phyloP scores from a whole-genome alignment of 345 rosid genomes.

The Sisymbrium altissimum region DNA sequence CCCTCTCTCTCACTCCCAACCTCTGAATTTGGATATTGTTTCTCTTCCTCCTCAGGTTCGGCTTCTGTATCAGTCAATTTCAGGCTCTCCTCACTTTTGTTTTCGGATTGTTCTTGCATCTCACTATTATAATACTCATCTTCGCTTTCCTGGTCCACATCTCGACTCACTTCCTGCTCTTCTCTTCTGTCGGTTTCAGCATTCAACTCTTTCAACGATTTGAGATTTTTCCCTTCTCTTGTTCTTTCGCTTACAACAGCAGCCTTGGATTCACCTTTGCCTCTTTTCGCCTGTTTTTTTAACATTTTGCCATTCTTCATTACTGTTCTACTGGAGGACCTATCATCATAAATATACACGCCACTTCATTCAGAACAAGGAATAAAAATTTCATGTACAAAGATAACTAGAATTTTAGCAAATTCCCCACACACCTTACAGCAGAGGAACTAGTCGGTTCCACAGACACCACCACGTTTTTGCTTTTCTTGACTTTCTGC shows the following conservation, averaged over 20 bases:
- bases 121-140: conserved; percentile 9
- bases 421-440: conserved; percentile 19
- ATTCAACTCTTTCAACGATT: conserved; percentile 15
- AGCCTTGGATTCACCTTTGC: conserved; percentile 4
- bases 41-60: conserved; percentile 18
- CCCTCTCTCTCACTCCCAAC: conserved; percentile 24
- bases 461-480: neutral
- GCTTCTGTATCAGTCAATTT: conserved; percentile 2
- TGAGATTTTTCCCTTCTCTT: conserved; percentile 24
- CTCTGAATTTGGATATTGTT: conserved; percentile 11
- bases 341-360: conserved; percentile 1
- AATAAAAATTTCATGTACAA: neutral
- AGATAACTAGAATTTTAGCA: neutral
- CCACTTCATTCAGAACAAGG: neutral
- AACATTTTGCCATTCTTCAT: conserved; percentile 16
- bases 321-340: conserved; percentile 16
- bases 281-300: neutral
- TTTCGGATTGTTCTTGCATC: conserved; percentile 13
- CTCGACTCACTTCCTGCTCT: conserved; percentile 24
- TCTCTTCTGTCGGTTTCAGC: conserved; percentile 28
- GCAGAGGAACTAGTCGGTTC: conserved; percentile 21
- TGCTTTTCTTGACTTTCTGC: conserved; percentile 24
- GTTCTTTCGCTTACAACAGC: neutral
- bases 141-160: conserved; percentile 16
- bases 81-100: conserved; percentile 6